These are phyloP conservation scores for Knoxdaviesia capensis DNA, from an alignment of 2,329 filamentous ascomycete species.

Conservation along the genomic window DNA sequence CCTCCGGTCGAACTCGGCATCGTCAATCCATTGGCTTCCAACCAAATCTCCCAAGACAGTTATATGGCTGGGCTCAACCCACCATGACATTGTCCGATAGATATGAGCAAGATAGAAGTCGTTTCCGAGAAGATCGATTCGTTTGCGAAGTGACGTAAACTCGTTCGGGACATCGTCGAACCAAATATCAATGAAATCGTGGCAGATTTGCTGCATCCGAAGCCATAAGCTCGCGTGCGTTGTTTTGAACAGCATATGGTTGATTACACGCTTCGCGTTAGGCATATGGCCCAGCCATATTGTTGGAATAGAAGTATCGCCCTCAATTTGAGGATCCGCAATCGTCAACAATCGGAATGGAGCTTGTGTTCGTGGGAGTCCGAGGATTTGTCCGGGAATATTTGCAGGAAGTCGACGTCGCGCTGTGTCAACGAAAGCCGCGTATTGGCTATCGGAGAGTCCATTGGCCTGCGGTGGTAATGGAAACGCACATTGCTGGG, in stretches of 20 bases:
- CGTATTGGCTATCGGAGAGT: slow-evolving; percentile 3
- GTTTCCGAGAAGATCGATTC: slow-evolving; percentile 76
- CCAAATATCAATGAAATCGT: slow-evolving; percentile 40
- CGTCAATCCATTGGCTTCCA: slow-evolving; percentile 84
- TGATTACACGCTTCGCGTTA: slow-evolving; percentile 25
- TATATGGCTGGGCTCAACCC: slow-evolving; percentile 67
- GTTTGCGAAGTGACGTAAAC: slow-evolving; percentile 51
- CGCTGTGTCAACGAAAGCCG: slow-evolving; percentile 4
- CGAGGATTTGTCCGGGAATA: not conserved
- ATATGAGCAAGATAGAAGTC: slow-evolving; percentile 91
- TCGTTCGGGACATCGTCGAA: slow-evolving; percentile 49
- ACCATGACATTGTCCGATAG: slow-evolving; percentile 68
- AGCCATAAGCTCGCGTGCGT: slow-evolving; percentile 25
- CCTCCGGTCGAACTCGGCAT: slow-evolving; percentile 62
- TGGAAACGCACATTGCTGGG: slow-evolving; percentile 67
- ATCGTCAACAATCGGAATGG: slow-evolving; percentile 77
- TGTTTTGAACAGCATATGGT: slow-evolving; percentile 26
- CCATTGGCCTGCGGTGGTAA: slow-evolving; percentile 15
- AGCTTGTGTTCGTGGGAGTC: slow-evolving; percentile 18
- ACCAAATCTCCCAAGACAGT: slow-evolving; percentile 79
- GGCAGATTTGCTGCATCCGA: slow-evolving; percentile 29
- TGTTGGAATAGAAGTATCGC: slow-evolving; percentile 62
- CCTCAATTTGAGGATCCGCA: slow-evolving; percentile 85
- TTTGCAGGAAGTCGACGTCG: slow-evolving; percentile 3
- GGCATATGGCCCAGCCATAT: slow-evolving; percentile 31